Base-by-base conservation (phyloP, 2,329 filamentous ascomycete genomes). In the Ceratocystis huliohia region DNA sequence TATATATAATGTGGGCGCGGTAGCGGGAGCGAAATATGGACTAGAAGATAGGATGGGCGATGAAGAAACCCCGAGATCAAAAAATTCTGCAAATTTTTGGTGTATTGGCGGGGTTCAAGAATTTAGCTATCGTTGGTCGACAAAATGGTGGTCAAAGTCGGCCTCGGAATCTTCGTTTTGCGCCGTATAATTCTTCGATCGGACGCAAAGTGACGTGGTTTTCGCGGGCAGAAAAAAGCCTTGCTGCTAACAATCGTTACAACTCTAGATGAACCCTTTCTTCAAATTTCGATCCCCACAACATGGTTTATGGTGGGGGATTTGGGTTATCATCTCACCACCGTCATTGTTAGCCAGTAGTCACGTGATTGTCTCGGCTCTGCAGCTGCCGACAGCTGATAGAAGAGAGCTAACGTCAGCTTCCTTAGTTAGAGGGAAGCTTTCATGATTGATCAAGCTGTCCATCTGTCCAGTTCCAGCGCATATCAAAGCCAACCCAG, bases 381-480 rank as follows among this genome's bases (percentile, higher is more conserved):
- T 20, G 1, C 67, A 65, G 67, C 22, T 65, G 65, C 0, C 8
- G 10, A 0, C 67, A 66, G 67, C 62, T 68, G 67, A 0, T 0
- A 3, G 2, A 0, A n/a, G 5, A 20, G 22, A 66, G 48, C 45
- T 64, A 66, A n/a, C 61, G 67, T 66, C 67, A 68, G 61, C 67
- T 59, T 22, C 28, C 66, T 28, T 45, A 50, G 56, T 53, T 67
- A 46, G 61, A 56, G 50, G 65, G 37, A 44, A 67, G 46, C 59
- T 64, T 62, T 65, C 63, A 37, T 65, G 66, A 66, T 64, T 68
- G 53, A 44, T 28, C 53, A 68, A 68, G 67, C 66, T 68, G 67
- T 68, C 64, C 67, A 68, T 64, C 61, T 68, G 67, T 66, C 67
- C 67, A 66, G 44, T 68, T 68, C 64, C 57, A 53, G 28, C 56